These are phyloP conservation scores for Carex parvula DNA, from an alignment of 176 grass and related monocot species.

Conservation along the genomic window DNA sequence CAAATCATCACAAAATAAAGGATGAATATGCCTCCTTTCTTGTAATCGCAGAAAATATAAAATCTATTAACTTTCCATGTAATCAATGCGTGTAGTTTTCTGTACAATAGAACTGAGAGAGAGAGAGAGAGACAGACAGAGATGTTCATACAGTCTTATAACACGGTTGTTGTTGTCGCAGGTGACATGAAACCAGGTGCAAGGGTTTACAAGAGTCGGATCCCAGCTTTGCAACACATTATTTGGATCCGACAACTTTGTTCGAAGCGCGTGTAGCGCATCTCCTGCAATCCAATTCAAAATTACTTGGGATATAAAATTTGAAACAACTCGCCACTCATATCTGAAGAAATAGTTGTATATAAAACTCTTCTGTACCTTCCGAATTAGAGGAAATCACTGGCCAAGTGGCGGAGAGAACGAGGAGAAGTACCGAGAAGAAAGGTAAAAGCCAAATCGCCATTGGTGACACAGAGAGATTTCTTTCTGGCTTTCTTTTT, in stretches of 20 bases:
- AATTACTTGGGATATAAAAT: neutral
- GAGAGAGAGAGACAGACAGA: neutral
- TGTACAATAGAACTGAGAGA: neutral
- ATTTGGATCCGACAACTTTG: conserved; percentile 72
- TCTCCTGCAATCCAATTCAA: conserved; percentile 37
- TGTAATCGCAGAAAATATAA: neutral
- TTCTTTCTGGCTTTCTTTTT: neutral
- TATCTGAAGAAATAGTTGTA: neutral
- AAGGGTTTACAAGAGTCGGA: conserved; percentile 86
- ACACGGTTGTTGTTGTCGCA: conserved; percentile 67
- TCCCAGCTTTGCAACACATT: conserved; percentile 98
- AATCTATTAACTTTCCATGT: neutral
- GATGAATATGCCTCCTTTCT: neutral
- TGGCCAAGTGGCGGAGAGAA: conserved; percentile 34
- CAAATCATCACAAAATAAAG: conserved; percentile 6
- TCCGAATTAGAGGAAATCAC: conserved; percentile 38
- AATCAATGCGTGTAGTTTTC: neutral
- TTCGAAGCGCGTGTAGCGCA: conserved; percentile 70
- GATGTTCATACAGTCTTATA: conserved; percentile 60
- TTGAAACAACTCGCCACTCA: neutral
- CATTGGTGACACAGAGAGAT: conserved; percentile 31
- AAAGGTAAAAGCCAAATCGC: conserved; percentile 18
- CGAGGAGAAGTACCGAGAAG: conserved; percentile 21
- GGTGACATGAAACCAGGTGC: conserved; percentile 99
- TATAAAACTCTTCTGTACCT: conserved; percentile 20